Evolutionary conservation across 805 yeast species (phyloP).

Genomic region (Wickerhamomyces mucosus): DNA sequence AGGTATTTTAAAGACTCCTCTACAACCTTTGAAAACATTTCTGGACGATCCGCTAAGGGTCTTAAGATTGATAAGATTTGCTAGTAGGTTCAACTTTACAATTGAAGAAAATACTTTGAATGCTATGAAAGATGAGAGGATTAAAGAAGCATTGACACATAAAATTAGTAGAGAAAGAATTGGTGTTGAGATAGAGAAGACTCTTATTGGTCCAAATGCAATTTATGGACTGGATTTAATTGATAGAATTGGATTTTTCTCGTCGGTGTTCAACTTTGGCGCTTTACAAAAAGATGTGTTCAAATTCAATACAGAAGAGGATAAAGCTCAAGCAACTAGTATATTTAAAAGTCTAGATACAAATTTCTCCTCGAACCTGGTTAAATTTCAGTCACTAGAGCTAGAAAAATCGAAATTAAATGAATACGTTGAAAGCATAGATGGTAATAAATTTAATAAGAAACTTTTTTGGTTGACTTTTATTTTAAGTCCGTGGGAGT

Average conservation of each 20-base stretch:
- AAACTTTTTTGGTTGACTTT: constrained; percentile 32
- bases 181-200: constrained; percentile 77
- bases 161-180: constrained; percentile 88
- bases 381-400: background rate
- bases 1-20: constrained; percentile 80
- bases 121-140: constrained; percentile 55
- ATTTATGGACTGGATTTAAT: constrained; percentile 47
- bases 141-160: constrained; percentile 47
- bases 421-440: background rate
- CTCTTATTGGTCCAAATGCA: constrained; percentile 55
- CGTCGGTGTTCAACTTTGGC: constrained; percentile 37
- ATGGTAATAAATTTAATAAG: constrained; percentile 4
- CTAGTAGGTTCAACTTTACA: constrained; percentile 61
- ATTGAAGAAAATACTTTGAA: constrained; percentile 46
- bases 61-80: constrained; percentile 76
- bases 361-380: constrained; percentile 19
- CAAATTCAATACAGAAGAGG: constrained; percentile 11
- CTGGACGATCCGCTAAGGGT: constrained; percentile 92
- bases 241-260: background rate
- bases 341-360: constrained; percentile 6
- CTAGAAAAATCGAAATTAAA: background rate
- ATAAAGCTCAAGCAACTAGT: constrained; percentile 2
- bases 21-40: constrained; percentile 78
- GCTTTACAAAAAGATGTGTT: constrained; percentile 13
- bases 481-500: constrained; percentile 41